Conservation (phyloP, 495 filamentous ascomycete species). For the Pyrenula massariospora region DNA sequence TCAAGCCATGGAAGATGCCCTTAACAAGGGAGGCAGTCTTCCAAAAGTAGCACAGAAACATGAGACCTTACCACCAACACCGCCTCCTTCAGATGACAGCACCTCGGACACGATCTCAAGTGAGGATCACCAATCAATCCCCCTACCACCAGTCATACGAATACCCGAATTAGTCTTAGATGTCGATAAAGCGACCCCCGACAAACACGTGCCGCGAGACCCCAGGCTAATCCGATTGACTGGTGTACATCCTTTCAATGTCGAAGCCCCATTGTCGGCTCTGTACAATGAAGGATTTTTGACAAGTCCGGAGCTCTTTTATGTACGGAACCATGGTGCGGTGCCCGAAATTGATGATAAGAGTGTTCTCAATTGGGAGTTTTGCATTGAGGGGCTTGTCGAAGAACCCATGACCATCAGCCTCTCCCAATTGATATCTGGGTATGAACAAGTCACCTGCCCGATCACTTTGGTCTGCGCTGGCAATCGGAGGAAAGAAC, state of each 20-base stretch:
- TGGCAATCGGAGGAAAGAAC: conserved; percentile 88
- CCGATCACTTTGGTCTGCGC: conserved; percentile 90
- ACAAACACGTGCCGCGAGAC: conserved; percentile 78
- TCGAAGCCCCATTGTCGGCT: conserved; percentile 72
- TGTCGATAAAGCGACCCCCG: conserved; percentile 72
- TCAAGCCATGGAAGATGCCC: neutral
- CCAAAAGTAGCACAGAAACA: conserved; percentile 8
- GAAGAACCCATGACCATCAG: conserved; percentile 63
- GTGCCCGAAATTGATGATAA: conserved; percentile 69
- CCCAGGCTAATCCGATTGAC: conserved; percentile 79
- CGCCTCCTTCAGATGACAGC: conserved; percentile 15
- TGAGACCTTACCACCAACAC: conserved; percentile 13
- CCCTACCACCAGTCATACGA: conserved; percentile 61
- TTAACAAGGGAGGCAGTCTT: neutral
- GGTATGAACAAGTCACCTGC: conserved; percentile 76
- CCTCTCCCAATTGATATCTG: conserved; percentile 58
- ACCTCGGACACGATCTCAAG: conserved; percentile 8
- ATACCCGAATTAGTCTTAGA: conserved; percentile 52
- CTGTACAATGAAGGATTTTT: conserved; percentile 82
- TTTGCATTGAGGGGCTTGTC: conserved; percentile 79
- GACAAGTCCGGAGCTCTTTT: conserved; percentile 86
- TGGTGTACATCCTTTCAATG: conserved; percentile 88
- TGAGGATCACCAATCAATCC: conserved; percentile 30
- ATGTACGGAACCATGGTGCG: conserved; percentile 88
- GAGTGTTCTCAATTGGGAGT: conserved; percentile 69